Evolutionary conservation across 257 asterid genomes (phyloP), one percentile per base, ranked within the genome.

Genomic region (Craterostigma plantagineum): DNA sequence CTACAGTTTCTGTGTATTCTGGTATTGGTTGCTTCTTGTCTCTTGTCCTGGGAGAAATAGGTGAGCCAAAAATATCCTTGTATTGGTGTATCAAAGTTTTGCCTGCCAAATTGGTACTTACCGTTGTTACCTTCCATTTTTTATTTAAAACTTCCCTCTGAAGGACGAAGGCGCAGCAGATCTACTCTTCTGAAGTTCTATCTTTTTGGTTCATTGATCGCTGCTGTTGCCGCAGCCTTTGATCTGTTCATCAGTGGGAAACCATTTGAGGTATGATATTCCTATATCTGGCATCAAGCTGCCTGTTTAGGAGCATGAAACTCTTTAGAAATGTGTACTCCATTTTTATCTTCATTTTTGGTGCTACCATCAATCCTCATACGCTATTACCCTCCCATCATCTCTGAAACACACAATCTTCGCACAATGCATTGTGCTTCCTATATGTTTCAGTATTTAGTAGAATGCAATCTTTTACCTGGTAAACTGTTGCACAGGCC

Each of bases 101-200:
- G n/a, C 15, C 23, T 30, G 40, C 12, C 8, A 36, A 12, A 36
- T 36, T 6, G 8, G 8, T n/a, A n/a, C n/a, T n/a, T 36, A 36
- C 1, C 40, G 3, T n/a, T 36, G 40, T 36, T 12, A 2, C 40
- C 14, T 36, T 10, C 3, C 4, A 8, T n/a, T n/a, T 36, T 36
- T 34, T 30, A 33, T 18, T 50, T 18, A 9, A 16, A 49, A 63
- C 45, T 41, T n/a, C n/a, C 6, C 45, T 49, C 38, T 61, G 64
- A 58, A 86, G 97, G 97, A 53, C 71, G 83, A 44, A 82, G 69
- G 49, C 73, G 85, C 41, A 87, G 83, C 68, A 64, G 67, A 15
- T 55, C 50, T 52, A 59, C 17, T 50, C 69, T 76, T 42, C 58
- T 87, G 67, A 79, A 68, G 69, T 45, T 79, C 46, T 87, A 73